Evolutionary conservation across 2,329 filamentous ascomycete species (phyloP), one percentile per base, ranked within the genome.

Genomic region (Fusarium metavorans): DNA sequence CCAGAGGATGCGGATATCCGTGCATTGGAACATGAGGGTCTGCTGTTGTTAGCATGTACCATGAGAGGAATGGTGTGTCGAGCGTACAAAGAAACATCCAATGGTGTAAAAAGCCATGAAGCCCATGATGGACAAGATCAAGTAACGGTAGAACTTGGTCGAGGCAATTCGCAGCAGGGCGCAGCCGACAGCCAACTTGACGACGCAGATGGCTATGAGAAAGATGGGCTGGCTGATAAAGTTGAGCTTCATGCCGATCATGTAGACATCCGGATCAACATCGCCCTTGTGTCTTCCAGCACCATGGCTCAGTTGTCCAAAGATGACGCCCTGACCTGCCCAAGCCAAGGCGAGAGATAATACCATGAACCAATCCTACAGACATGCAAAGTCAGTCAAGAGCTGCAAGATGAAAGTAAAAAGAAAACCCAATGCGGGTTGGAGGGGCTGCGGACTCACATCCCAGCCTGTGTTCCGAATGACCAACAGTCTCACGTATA

Each of bases 1-100:
- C 87, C 87, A 89, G 32, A 84, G 81, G 1, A 84, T 70, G 7
- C 83, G 81, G 1, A 88, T 77, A 48, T 88, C 82, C 7, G 81
- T 83, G 58, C 88, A 89, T 67, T 89, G 86, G 2, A 88, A 77
- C 2, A 88, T 66, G 2, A 88, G 70, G 0, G 87, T 88, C 78
- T 83, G 18, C 0, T 14, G n/a, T 8, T 32, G 34, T 54, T n/a
- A 63, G 13, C 0, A 5, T 8, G 4, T 7, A 0, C n/a, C 5
- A 13, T 5, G 10, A 64, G 10, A 5, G 3, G 2, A 5, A 4
- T 1, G 18, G 18, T 2, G 5, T 27, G 9, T 11, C n/a, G 3
- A 1, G 23, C 82, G 62, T 69, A 83, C 82, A 30, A 87, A 81
- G 64, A 85, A 83, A 30, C 81, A 81, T 11, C 69, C 77, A 6